Conservation (phyloP, 208 protist genomes). For the Trypanosoma scelopori region DNA sequence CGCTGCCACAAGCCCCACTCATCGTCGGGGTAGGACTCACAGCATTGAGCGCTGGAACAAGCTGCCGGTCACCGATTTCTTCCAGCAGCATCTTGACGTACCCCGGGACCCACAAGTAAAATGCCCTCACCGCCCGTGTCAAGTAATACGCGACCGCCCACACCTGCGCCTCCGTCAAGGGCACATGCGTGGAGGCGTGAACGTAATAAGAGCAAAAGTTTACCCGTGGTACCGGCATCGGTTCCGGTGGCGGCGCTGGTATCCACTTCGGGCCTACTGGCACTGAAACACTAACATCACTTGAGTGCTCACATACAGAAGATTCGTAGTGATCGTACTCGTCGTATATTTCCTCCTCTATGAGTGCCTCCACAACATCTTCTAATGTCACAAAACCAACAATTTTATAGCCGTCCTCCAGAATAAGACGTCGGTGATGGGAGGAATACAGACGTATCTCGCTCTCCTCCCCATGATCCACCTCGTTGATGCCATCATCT, state of each 20-base stretch:
- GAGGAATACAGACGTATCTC: not conserved
- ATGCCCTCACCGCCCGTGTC: slow-evolving; percentile 56
- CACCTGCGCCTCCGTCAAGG: slow-evolving; percentile 78
- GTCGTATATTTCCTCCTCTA: slow-evolving; percentile 88
- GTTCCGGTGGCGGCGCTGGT: slow-evolving; percentile 36
- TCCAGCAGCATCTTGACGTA: slow-evolving; percentile 85
- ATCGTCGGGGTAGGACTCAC: not conserved
- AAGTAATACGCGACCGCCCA: slow-evolving; percentile 87
- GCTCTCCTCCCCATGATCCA: slow-evolving; percentile 1
- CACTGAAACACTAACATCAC: not conserved
- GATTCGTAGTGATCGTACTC: slow-evolving; percentile 81
- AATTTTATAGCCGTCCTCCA: slow-evolving; percentile 12
- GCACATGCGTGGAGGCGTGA: slow-evolving; percentile 41
- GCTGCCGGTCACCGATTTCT: slow-evolving; percentile 68
- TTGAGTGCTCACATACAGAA: not conserved
- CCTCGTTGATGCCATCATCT: slow-evolving; percentile 12
- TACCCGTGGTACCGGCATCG: slow-evolving; percentile 56
- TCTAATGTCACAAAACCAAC: slow-evolving; percentile 87
- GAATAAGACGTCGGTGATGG: not conserved
- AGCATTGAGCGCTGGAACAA: slow-evolving; percentile 27
- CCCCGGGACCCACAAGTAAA: slow-evolving; percentile 62
- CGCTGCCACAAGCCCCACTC: not conserved
- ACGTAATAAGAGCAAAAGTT: slow-evolving; percentile 92
- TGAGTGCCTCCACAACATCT: slow-evolving; percentile 86
- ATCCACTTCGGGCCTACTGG: slow-evolving; percentile 9